These are phyloP conservation scores for Oryza brachyantha DNA, from an alignment of 176 grass and related monocot genomes.

Conservation along the genomic window DNA sequence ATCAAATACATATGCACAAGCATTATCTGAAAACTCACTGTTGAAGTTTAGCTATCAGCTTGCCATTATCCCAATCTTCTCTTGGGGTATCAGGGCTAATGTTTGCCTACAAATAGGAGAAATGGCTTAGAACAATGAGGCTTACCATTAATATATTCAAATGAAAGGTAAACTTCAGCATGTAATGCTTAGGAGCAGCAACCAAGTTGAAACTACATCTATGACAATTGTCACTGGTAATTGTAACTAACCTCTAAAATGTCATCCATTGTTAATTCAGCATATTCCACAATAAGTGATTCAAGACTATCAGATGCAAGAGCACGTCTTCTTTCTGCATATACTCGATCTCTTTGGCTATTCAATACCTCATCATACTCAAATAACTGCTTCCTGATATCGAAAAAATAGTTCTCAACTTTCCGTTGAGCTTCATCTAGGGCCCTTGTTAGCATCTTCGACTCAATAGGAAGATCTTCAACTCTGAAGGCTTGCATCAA, in stretches of 20 bases:
- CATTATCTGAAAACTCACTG: slow-evolving; percentile 61
- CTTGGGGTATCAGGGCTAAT: slow-evolving; percentile 65
- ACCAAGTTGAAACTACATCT: slow-evolving; percentile 7
- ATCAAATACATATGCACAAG: slow-evolving; percentile 15
- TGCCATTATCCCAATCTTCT: slow-evolving; percentile 82
- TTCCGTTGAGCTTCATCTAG: slow-evolving; percentile 98
- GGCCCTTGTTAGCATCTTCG: slow-evolving; percentile 94
- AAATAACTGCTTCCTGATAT: slow-evolving; percentile 94
- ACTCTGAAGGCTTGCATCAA: slow-evolving; percentile 94
- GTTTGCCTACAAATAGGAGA: slow-evolving; percentile 63
- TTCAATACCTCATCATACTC: slow-evolving; percentile 99
- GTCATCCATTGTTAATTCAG: slow-evolving; percentile 97
- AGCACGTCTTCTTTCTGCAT: slow-evolving; percentile 86
- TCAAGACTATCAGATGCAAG: slow-evolving; percentile 83
- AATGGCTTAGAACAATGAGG: neutral
- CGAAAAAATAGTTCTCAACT: slow-evolving; percentile 99
- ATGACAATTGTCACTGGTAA: neutral
- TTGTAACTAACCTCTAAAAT: slow-evolving; percentile 72
- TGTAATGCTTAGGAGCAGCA: neutral
- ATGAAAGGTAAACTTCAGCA: neutral
- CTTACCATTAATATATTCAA: slow-evolving; percentile 1
- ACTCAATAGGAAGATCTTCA: slow-evolving; percentile 98
- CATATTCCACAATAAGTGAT: slow-evolving; percentile 89
- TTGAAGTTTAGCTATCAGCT: slow-evolving; percentile 94
- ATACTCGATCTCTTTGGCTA: slow-evolving; percentile 92